Percentiles rank a stretch among this genome's conserved stretches.
These are phyloP conservation scores for Plasmodium vivax DNA, from an alignment of 169 alveolate species.

Conservation along the genomic window DNA sequence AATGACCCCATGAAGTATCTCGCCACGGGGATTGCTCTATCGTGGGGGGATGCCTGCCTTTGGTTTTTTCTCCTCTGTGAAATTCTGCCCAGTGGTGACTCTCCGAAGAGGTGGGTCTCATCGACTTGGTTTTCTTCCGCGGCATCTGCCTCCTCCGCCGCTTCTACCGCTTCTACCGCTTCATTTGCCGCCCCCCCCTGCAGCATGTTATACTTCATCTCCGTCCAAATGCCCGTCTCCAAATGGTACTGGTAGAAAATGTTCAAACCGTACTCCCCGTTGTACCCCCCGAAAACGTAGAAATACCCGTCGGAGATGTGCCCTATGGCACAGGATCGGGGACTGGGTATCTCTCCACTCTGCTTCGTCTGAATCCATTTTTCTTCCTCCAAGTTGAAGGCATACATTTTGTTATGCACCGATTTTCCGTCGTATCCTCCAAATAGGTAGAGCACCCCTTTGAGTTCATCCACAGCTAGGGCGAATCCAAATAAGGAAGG, in stretches of 20 bases:
- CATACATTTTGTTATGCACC: slow-evolving; percentile 30
- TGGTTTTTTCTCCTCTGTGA: not conserved
- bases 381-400: not conserved
- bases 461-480: slow-evolving; percentile 3
- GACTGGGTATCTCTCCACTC: slow-evolving; percentile 37
- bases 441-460: slow-evolving; percentile 7
- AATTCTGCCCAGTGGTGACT: not conserved
- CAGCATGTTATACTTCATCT: slow-evolving; percentile 21
- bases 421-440: slow-evolving; percentile 40
- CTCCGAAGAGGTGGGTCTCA: not conserved
- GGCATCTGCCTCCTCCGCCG: not conserved
- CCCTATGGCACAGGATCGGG: slow-evolving; percentile 23
- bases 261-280: slow-evolving; percentile 15
- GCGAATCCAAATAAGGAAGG: slow-evolving; percentile 37
- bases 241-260: slow-evolving; percentile 36
- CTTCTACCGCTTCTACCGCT: not conserved
- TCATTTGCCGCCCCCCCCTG: not conserved
- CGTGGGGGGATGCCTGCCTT: not conserved
- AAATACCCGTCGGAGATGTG: slow-evolving; percentile 43
- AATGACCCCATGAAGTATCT: slow-evolving; percentile 42
- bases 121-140: not conserved
- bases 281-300: slow-evolving; percentile 44
- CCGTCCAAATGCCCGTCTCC: slow-evolving; percentile 39
- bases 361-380: slow-evolving; percentile 39
- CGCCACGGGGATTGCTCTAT: not conserved